Percentiles rank a stretch among this genome's conserved stretches.
Conservation (phyloP, 2,329 filamentous ascomycete genomes). For the Colletotrichum tropicale region DNA sequence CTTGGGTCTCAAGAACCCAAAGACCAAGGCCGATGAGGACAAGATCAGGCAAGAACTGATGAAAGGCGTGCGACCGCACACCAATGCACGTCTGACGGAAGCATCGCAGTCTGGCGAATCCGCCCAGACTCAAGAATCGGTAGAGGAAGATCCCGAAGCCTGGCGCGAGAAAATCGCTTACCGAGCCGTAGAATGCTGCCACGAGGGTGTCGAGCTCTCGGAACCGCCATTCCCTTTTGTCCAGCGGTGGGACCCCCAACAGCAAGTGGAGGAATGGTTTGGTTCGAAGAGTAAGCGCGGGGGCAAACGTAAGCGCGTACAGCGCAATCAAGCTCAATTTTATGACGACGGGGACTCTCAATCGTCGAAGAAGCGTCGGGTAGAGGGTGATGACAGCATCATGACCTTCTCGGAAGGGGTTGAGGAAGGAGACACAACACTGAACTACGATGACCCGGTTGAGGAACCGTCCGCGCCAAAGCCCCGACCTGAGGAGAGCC, state of each 20-base stretch:
- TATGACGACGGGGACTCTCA: slow-evolving; percentile 36
- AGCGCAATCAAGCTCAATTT: slow-evolving; percentile 43
- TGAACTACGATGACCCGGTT: slow-evolving; percentile 44
- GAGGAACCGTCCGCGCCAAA: slow-evolving; percentile 27
- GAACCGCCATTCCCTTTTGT: slow-evolving; percentile 89
- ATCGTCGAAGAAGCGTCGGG: slow-evolving; percentile 14
- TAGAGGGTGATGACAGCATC: neutral
- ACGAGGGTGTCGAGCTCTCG: slow-evolving; percentile 70
- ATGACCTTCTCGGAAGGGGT: slow-evolving; percentile 3
- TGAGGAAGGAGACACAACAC: slow-evolving; percentile 30
- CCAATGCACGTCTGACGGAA: slow-evolving; percentile 23
- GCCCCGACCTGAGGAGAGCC: slow-evolving; percentile 38
- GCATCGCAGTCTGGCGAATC: neutral
- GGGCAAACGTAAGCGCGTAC: slow-evolving; percentile 54
- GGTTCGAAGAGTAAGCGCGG: slow-evolving; percentile 38
- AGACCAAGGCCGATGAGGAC: slow-evolving; percentile 71
- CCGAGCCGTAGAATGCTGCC: slow-evolving; percentile 81
- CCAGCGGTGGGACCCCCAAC: slow-evolving; percentile 86
- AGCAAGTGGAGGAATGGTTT: slow-evolving; percentile 49
- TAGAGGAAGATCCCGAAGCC: slow-evolving; percentile 57
- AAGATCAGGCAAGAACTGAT: slow-evolving; percentile 64
- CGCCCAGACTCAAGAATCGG: neutral
- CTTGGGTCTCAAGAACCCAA: slow-evolving; percentile 72
- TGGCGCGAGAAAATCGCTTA: slow-evolving; percentile 80
- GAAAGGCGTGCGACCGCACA: slow-evolving; percentile 50